Evolutionary conservation across 2,329 filamentous ascomycete genomes (phyloP).

Genomic region (Fusarium miscanthi): DNA sequence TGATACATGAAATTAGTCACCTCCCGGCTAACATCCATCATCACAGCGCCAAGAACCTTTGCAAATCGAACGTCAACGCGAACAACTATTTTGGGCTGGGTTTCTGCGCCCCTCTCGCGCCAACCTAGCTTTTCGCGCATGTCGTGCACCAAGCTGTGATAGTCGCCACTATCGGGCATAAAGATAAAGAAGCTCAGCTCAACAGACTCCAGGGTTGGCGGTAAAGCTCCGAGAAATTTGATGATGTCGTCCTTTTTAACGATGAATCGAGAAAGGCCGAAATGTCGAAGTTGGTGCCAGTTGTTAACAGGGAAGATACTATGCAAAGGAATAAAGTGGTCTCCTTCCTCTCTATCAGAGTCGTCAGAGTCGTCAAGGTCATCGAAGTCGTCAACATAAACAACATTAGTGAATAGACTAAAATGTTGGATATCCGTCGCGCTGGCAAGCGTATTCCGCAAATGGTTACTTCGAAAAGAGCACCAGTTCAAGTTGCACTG

Average conservation of each 20-base stretch:
- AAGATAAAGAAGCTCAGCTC: background rate
- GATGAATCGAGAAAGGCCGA: background rate
- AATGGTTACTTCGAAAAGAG: constrained; percentile 9
- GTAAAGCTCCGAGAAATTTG: background rate
- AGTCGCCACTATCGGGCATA: background rate
- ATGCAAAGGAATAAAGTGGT: background rate
- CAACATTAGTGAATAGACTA: background rate
- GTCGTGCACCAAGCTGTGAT: background rate
- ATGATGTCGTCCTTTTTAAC: background rate
- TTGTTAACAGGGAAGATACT: background rate
- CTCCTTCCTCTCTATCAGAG: background rate
- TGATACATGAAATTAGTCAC: background rate
- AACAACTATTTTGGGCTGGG: constrained; percentile 1
- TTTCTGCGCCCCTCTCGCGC: background rate
- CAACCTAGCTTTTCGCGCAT: background rate
- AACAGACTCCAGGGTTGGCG: background rate
- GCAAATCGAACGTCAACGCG: background rate
- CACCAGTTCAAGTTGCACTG: background rate
- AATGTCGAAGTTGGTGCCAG: constrained; percentile 10
- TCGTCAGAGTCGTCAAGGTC: background rate
- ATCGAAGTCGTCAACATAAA: background rate
- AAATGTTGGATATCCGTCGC: background rate
- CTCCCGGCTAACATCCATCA: background rate
- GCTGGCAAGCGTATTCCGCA: background rate
- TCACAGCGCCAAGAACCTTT: background rate